Evolutionary conservation across 2,329 filamentous ascomycete species (phyloP).

Genomic region (Aspergillus proliferans): DNA sequence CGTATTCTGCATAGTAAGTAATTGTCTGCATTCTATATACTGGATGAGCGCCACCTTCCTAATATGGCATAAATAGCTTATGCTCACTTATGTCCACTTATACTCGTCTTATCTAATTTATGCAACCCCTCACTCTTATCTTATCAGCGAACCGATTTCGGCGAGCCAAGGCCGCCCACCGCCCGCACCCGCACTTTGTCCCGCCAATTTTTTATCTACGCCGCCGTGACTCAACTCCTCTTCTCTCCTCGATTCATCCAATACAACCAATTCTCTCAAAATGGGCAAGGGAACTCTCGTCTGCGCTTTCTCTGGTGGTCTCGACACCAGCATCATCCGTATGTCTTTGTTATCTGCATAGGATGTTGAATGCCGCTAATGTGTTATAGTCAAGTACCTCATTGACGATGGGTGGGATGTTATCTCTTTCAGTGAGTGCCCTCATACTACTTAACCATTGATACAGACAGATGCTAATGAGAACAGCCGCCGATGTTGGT

Average conservation of each 20-base stretch:
- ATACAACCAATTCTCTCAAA: conserved; percentile 10
- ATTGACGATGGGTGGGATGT: conserved; percentile 52
- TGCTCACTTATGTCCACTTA: background rate
- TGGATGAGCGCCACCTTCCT: too few species aligned
- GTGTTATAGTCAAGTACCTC: conserved; percentile 34
- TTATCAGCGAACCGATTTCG: background rate
- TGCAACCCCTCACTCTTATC: background rate
- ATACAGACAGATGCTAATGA: conserved; percentile 8
- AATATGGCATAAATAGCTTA: background rate
- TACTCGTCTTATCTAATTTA: background rate
- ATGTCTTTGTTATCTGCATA: conserved; percentile 25
- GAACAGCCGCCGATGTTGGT: conserved; percentile 61
- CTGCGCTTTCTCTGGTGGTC: conserved; percentile 36
- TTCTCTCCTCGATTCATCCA: background rate
- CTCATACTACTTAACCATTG: background rate
- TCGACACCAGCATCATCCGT: conserved; percentile 55
- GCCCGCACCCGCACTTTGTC: background rate
- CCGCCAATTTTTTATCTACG: conserved; percentile 3
- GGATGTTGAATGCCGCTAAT: conserved; percentile 14
- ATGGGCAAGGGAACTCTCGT: conserved; percentile 19
- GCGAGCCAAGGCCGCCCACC: background rate
- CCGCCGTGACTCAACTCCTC: background rate
- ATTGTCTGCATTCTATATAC: too few species aligned
- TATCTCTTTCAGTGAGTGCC: conserved; percentile 51
- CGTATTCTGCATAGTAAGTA: too few species aligned